These are phyloP conservation scores for Misopates orontium DNA, from an alignment of 257 asterid genomes.

Conservation along the genomic window DNA sequence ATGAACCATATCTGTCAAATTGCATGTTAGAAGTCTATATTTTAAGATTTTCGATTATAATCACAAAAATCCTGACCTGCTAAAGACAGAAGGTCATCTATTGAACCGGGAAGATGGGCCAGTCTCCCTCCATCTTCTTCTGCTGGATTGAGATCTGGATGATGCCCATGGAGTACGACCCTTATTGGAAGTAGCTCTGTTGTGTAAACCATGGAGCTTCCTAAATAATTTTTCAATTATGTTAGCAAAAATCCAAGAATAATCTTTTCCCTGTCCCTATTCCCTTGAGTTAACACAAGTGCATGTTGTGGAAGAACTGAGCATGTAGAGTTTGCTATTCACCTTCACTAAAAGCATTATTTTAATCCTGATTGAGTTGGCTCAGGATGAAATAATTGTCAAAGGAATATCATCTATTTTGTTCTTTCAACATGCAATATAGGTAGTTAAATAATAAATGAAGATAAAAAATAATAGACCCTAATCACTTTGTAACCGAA, in stretches of 20 bases:
- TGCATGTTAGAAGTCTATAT: background rate
- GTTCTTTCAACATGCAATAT: slow-evolving; percentile 17
- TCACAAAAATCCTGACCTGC: slow-evolving; percentile 58
- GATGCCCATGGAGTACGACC: slow-evolving; percentile 84
- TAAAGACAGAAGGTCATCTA: slow-evolving; percentile 60
- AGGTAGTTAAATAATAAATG: background rate
- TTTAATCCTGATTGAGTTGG: slow-evolving; percentile 23
- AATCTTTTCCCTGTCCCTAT: slow-evolving; percentile 2
- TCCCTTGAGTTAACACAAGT: slow-evolving; percentile 23
- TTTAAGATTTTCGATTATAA: slow-evolving; percentile 6
- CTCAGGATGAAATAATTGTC: slow-evolving; percentile 10
- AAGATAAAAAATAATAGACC: slow-evolving; percentile 5
- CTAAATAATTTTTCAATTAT: slow-evolving; percentile 38
- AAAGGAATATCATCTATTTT: slow-evolving; percentile 14
- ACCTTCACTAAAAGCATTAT: slow-evolving; percentile 20
- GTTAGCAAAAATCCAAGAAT: slow-evolving; percentile 12
- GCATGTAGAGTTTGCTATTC: background rate
- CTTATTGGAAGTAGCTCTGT: slow-evolving; percentile 48
- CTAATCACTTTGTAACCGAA: background rate
- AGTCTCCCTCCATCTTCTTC: slow-evolving; percentile 69
- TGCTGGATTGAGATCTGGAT: slow-evolving; percentile 56
- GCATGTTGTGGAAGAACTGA: slow-evolving; percentile 8
- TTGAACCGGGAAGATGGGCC: slow-evolving; percentile 78
- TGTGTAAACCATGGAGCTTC: slow-evolving; percentile 31
- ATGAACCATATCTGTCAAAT: slow-evolving; percentile 14